Percentiles rank a stretch among this genome's conserved stretches.
phyloP scores from a whole-genome alignment of 2,329 filamentous ascomycete genomes.

The Cladosporium sp. region DNA sequence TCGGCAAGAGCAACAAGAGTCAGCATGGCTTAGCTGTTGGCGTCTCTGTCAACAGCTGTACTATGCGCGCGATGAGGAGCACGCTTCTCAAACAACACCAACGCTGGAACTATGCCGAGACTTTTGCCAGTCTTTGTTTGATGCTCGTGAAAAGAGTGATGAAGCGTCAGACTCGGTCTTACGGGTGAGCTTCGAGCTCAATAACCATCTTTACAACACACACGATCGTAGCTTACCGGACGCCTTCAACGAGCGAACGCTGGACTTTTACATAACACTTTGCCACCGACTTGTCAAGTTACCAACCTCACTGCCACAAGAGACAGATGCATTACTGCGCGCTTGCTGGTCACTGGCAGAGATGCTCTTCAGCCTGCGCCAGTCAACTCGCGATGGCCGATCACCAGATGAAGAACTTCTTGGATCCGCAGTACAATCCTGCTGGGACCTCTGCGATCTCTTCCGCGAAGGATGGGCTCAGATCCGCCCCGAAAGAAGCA shows the following conservation, averaged over 20 bases:
- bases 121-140: constrained; percentile 89
- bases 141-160: constrained; percentile 75
- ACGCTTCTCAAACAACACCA: constrained; percentile 66
- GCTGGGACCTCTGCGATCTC: constrained; percentile 91
- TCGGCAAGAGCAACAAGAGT: constrained; percentile 75
- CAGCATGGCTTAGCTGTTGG: constrained; percentile 94
- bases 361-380: constrained; percentile 87
- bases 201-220: constrained; percentile 92
- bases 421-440: constrained; percentile 84
- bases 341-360: constrained; percentile 90
- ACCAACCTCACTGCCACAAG: constrained; percentile 71
- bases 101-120: constrained; percentile 86
- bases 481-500: constrained; percentile 79
- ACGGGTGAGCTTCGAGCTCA: constrained; percentile 89
- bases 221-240: constrained; percentile 83
- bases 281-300: constrained; percentile 98
- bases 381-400: constrained; percentile 73
- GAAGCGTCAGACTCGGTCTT: constrained; percentile 82
- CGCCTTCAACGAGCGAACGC: constrained; percentile 80
- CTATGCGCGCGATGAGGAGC: constrained; percentile 71
- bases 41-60: constrained; percentile 87
- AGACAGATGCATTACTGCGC: constrained; percentile 79
- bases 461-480: constrained; percentile 92
- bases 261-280: constrained; percentile 92
- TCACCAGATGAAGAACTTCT: constrained; percentile 78